A percentile compares a stretch with the other conserved stretches of the same genome.
phyloP scores from a whole-genome alignment of 805 yeast genomes.

The Peterozyma toletana region DNA sequence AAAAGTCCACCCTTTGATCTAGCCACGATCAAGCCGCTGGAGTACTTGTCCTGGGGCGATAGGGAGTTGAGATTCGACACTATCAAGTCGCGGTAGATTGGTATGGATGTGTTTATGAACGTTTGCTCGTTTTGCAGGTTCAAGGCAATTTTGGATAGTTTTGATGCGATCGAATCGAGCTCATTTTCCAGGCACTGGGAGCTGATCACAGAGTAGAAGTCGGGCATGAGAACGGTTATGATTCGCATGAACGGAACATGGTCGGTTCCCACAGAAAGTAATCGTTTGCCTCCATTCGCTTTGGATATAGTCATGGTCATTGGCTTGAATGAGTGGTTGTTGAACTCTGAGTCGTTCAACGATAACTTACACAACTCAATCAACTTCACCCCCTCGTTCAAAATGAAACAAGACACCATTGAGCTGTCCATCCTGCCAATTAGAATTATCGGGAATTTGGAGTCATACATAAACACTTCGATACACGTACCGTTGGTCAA shows the following conservation, averaged over 20 bases:
- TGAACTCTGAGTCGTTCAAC: constrained; percentile 67
- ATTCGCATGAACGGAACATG: constrained; percentile 74
- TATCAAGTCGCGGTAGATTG: constrained; percentile 26
- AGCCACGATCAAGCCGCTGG: constrained; percentile 34
- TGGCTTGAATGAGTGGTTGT: constrained; percentile 57
- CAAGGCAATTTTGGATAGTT: constrained; percentile 4
- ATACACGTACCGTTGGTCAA: constrained; percentile 47
- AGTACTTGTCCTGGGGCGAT: constrained; percentile 66
- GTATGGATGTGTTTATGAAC: constrained; percentile 15
- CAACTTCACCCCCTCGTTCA: constrained; percentile 14
- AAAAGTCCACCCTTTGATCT: constrained; percentile 43
- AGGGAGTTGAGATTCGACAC: constrained; percentile 37
- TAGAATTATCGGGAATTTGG: constrained; percentile 30
- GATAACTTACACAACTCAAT: constrained; percentile 41
- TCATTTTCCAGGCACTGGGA: background rate
- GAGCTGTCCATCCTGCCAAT: constrained; percentile 58
- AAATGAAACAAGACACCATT: constrained; percentile 37
- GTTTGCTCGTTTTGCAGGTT: constrained; percentile 9
- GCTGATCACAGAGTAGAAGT: constrained; percentile 4
- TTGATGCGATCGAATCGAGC: constrained; percentile 1
- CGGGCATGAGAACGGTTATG: constrained; percentile 44
- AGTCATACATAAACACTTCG: constrained; percentile 22
- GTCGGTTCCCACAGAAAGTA: constrained; percentile 62
- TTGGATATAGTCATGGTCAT: constrained; percentile 29
- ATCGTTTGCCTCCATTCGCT: constrained; percentile 12